These are phyloP conservation scores for Saccharomycopsis capsularis DNA, from an alignment of 805 yeast genomes.

Conservation along the genomic window DNA sequence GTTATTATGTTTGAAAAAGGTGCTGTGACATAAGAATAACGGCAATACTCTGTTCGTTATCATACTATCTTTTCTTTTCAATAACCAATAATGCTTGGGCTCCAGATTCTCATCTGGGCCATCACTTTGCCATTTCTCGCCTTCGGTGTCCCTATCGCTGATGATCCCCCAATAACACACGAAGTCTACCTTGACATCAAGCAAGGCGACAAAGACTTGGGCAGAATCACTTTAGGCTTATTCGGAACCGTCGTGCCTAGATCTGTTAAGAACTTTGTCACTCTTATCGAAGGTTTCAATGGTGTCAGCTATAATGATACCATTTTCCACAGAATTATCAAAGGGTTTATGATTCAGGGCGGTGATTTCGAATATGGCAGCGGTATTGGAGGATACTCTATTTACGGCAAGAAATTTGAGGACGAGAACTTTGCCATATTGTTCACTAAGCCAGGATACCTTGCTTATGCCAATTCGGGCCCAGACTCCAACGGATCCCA, in stretches of 20 bases:
- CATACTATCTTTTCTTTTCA: too few species aligned
- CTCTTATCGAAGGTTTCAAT: constrained; percentile 39
- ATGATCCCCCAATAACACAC: constrained; percentile 46
- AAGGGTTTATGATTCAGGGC: constrained; percentile 76
- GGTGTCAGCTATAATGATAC: constrained; percentile 48
- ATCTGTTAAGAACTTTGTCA: constrained; percentile 54
- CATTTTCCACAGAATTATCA: constrained; percentile 66
- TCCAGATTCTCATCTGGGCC: not conserved
- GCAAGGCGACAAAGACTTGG: constrained; percentile 30
- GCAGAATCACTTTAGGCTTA: constrained; percentile 48
- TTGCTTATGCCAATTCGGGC: constrained; percentile 71
- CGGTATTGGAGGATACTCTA: constrained; percentile 75
- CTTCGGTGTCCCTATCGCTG: not conserved
- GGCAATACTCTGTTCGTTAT: too few species aligned
- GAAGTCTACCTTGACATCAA: constrained; percentile 36
- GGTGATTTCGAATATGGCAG: constrained; percentile 67
- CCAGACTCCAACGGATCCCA: constrained; percentile 63
- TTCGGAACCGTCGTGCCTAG: constrained; percentile 62
- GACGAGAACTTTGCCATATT: constrained; percentile 72
- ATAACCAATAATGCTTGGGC: not conserved
- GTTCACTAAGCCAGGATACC: constrained; percentile 62
- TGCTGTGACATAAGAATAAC: too few species aligned
- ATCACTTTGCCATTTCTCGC: not conserved
- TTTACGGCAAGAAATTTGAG: constrained; percentile 62
- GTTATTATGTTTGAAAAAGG: too few species aligned